Percentiles rank a stretch among this genome's conserved stretches.
Conservation (phyloP, 2,329 filamentous ascomycete genomes). For the Claviceps monticola region DNA sequence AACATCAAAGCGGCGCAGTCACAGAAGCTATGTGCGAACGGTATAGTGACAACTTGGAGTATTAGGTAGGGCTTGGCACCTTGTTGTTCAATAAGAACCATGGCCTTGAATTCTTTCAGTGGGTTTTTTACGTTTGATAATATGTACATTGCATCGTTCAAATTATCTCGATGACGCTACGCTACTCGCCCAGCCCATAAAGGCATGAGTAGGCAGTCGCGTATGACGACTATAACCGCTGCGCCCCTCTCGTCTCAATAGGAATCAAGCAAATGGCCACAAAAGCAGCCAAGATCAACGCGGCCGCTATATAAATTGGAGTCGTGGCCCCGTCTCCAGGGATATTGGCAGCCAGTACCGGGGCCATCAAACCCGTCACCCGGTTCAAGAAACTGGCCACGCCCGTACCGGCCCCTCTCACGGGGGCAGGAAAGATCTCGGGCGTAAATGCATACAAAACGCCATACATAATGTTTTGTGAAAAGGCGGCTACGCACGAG, state of each 20-base stretch:
- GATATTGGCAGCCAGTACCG: conserved; percentile 49
- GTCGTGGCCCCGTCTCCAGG: conserved; percentile 42
- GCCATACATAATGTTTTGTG: conserved; percentile 66
- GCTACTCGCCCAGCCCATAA: no score
- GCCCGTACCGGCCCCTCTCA: conserved; percentile 57
- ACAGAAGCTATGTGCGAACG: no score
- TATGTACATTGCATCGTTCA: no score
- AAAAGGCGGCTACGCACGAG: conserved; percentile 54
- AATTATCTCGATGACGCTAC: no score
- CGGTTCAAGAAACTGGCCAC: conserved; percentile 61
- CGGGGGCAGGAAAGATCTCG: conserved; percentile 60
- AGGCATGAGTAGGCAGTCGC: no score
- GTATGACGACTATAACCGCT: conserved; percentile 30
- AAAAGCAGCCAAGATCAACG: conserved; percentile 44
- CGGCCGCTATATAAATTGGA: conserved; percentile 44
- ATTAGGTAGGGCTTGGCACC: no score
- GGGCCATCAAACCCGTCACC: conserved; percentile 51
- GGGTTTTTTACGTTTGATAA: no score
- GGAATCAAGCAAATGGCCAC: conserved; percentile 45
- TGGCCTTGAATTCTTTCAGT: no score
- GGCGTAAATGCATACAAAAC: conserved; percentile 66
- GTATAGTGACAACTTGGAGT: no score
- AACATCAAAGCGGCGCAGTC: no score
- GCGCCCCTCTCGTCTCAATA: conserved; percentile 47
- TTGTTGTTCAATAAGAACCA: no score